Conservation (phyloP, 2,329 filamentous ascomycete genomes). For the Penicillium expansum region DNA sequence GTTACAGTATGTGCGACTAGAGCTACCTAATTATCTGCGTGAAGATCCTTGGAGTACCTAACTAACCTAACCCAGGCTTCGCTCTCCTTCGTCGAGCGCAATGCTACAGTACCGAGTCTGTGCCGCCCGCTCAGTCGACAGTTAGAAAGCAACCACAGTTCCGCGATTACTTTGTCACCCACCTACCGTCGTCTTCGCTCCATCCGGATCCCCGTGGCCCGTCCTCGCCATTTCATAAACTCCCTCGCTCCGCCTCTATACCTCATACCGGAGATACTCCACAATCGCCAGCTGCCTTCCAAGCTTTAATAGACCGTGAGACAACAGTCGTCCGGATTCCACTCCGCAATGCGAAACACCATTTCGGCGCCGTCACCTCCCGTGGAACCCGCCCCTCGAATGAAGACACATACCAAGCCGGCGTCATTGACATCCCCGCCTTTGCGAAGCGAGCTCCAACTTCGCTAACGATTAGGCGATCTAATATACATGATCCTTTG, state of each 20-base stretch:
- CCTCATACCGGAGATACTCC: slow-evolving; percentile 61
- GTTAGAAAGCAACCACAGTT: slow-evolving; percentile 56
- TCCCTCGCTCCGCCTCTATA: slow-evolving; percentile 78
- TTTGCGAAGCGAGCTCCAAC: slow-evolving; percentile 82
- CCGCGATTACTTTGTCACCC: slow-evolving; percentile 96
- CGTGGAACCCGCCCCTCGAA: slow-evolving; percentile 85
- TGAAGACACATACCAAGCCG: slow-evolving; percentile 91
- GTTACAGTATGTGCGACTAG: slow-evolving; percentile 34
- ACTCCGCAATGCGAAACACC: slow-evolving; percentile 88
- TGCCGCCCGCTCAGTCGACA: slow-evolving; percentile 9
- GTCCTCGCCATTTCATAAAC: slow-evolving; percentile 71
- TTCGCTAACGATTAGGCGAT: slow-evolving; percentile 49
- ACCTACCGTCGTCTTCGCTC: slow-evolving; percentile 87
- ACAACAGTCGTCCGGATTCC: slow-evolving; percentile 94
- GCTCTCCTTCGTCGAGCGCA: slow-evolving; percentile 31
- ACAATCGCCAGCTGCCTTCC: slow-evolving; percentile 57
- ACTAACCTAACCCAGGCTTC: slow-evolving; percentile 32
- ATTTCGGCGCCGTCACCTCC: slow-evolving; percentile 78
- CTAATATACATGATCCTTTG: slow-evolving; percentile 28
- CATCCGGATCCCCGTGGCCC: slow-evolving; percentile 75
- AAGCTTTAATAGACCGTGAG: slow-evolving; percentile 66
- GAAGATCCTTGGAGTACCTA: slow-evolving; percentile 8
- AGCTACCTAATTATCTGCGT: slow-evolving; percentile 18
- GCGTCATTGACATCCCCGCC: slow-evolving; percentile 86
- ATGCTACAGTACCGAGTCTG: slow-evolving; percentile 25